These are phyloP conservation scores for Rhodotorula sp. DNA, from an alignment of 1,284 basidiomycete species.

Conservation along the genomic window DNA sequence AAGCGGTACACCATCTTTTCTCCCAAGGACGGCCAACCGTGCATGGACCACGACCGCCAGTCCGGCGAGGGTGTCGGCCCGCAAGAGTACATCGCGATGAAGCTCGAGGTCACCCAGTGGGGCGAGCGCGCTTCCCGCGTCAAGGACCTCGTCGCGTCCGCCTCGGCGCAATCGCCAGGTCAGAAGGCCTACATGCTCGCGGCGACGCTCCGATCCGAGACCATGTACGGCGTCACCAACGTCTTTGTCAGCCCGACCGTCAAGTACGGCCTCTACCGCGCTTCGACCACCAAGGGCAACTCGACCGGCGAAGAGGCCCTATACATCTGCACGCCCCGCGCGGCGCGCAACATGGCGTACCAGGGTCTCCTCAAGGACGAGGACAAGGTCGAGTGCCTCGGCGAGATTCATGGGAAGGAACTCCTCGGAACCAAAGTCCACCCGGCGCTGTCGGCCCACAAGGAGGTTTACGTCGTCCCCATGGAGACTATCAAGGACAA, in stretches of 20 bases:
- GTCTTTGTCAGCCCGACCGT: slow-evolving; percentile 90
- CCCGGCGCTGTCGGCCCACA: slow-evolving; percentile 76
- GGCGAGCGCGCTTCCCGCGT: slow-evolving; percentile 58
- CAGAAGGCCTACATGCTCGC: slow-evolving; percentile 89
- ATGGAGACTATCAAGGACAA: slow-evolving; percentile 96
- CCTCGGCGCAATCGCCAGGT: slow-evolving; percentile 55
- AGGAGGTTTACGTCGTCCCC: slow-evolving; percentile 90
- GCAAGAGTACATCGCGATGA: slow-evolving; percentile 93
- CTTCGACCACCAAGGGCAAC: slow-evolving; percentile 46
- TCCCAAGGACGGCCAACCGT: slow-evolving; percentile 98
- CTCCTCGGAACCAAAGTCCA: slow-evolving; percentile 87
- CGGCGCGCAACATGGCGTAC: slow-evolving; percentile 96
- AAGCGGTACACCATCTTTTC: slow-evolving; percentile 99
- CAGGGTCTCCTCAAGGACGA: slow-evolving; percentile 72
- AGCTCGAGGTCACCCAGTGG: slow-evolving; percentile 91
- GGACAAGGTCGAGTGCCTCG: slow-evolving; percentile 67
- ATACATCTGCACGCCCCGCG: slow-evolving; percentile 83
- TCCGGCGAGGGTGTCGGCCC: slow-evolving; percentile 94
- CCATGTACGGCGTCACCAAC: slow-evolving; percentile 99
- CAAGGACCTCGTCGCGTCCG: slow-evolving; percentile 53
- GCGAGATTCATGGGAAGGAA: slow-evolving; percentile 72
- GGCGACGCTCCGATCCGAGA: slow-evolving; percentile 94
- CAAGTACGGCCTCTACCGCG: slow-evolving; percentile 86
- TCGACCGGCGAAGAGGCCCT: slow-evolving; percentile 70
- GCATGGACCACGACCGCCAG: slow-evolving; percentile 98